phyloP scores from a whole-genome alignment of 257 asterid genomes.

The Agastache rugosa region DNA sequence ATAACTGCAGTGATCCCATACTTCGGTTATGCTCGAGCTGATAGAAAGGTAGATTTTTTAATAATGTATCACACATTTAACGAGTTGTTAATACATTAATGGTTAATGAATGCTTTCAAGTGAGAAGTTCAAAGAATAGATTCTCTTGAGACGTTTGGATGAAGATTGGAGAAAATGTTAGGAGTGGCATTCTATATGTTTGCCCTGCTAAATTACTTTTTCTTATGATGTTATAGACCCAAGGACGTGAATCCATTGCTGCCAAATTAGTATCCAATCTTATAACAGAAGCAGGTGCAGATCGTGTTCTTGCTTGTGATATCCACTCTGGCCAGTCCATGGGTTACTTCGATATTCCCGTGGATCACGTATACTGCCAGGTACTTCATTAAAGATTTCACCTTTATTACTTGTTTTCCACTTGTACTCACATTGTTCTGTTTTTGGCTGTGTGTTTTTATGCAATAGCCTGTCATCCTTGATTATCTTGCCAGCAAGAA shows the following conservation, averaged over 20 bases:
- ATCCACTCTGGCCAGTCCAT: conserved; percentile 95
- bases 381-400: conserved; percentile 41
- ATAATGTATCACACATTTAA: conserved; percentile 14
- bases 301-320: conserved; percentile 94
- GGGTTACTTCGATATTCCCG: conserved; percentile 96
- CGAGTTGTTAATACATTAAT: conserved; percentile 9
- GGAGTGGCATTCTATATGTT: conserved; percentile 6
- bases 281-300: conserved; percentile 89
- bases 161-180: background rate
- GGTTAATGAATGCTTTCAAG: conserved; percentile 2
- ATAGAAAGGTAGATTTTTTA: conserved; percentile 66
- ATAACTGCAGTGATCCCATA: conserved; percentile 90
- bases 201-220: conserved; percentile 20
- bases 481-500: conserved; percentile 97
- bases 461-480: conserved; percentile 84
- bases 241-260: conserved; percentile 93
- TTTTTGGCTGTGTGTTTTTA: conserved; percentile 13
- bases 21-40: conserved; percentile 96
- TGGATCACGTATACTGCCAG: conserved; percentile 92
- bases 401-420: background rate
- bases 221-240: conserved; percentile 56
- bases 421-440: conserved; percentile 1
- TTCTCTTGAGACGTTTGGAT: background rate
- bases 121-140: conserved; percentile 1
- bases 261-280: conserved; percentile 90